Base-by-base conservation (phyloP, 2,329 filamentous ascomycete genomes). In the Fusarium sp. region DNA sequence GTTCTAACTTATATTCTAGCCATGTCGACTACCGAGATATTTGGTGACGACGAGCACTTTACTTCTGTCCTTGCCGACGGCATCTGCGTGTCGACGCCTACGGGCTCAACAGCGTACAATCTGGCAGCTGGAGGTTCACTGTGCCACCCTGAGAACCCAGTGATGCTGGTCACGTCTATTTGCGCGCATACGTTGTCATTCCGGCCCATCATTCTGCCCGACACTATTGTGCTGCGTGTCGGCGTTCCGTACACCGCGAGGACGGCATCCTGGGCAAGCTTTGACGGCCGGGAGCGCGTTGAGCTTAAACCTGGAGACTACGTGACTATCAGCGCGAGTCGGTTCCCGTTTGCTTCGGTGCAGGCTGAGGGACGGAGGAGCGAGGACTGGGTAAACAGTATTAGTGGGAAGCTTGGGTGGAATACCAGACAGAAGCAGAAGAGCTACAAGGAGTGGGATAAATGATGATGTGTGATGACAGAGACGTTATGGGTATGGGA, bases 171-270 rank as follows among this genome's bases (percentile, higher is more conserved):
- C 7, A 97, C 94, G 1, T 92, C 95, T 50, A 97, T 98, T 57
- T 98, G 94, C 77, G 93, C 96, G 2, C 95, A 98, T 80, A 98
- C 95, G 1, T 85, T 98, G 5, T 97, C 93, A 4, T 98, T 98
- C 85, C 88, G 96, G 13, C 95, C 95, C n/a, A 96, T 98, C 74
- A 96, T 98, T 75, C 85, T 98, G 4, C 96, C 96, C 0, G 96
- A 99, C 80, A 98, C 95, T 0, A 97, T 98, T 66, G 95, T 98
- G 2, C 84, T 99, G 62, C 89, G 96, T 38, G 87, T 97, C 19
- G 96, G 95, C 13, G 94, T 98, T n/a, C 96, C 96, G 0, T 98
- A 97, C 78, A 91, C 97, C 79, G 93, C 94, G 10, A 86, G 96
- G 50, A 94, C 94, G 6, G 92, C 89, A 72, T 94, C 92, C 40